These are phyloP conservation scores for Gracilaria vermiculophylla DNA, from an alignment of 23 red algal species.

Conservation along the genomic window DNA sequence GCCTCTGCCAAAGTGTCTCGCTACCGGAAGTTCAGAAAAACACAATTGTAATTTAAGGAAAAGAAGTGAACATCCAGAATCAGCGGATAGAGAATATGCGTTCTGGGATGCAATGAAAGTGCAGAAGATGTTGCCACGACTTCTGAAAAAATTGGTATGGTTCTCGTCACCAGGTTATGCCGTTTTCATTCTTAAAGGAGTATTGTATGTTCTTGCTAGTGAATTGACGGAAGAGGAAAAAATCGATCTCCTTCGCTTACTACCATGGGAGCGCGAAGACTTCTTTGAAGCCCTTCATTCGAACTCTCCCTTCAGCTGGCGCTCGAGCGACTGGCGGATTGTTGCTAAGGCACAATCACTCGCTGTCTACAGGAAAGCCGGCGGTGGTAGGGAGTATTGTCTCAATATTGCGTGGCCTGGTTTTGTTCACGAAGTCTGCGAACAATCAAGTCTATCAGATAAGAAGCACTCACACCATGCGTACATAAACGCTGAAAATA, in stretches of 20 bases:
- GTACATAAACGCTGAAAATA: neutral
- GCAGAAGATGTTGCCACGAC: neutral
- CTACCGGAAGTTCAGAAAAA: too few species aligned
- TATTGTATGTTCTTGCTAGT: neutral
- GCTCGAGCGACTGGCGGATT: neutral
- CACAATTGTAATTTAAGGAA: neutral
- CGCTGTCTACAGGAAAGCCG: neutral
- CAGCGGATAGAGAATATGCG: neutral
- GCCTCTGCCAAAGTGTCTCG: too few species aligned
- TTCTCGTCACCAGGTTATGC: neutral
- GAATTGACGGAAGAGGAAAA: slow-evolving; percentile 3
- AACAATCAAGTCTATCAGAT: neutral
- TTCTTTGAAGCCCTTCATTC: neutral
- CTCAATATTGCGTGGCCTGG: neutral
- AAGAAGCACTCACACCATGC: neutral
- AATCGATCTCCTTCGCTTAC: neutral
- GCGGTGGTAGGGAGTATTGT: slow-evolving; percentile 2
- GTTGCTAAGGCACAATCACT: neutral
- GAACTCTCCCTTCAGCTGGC: neutral
- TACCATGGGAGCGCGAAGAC: slow-evolving; percentile 12
- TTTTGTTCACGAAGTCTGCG: neutral
- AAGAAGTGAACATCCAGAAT: neutral
- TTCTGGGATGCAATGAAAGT: slow-evolving; percentile 5
- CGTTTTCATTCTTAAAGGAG: neutral
- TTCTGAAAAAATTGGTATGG: neutral